These are phyloP conservation scores for Candida sanyaensis DNA, from an alignment of 1,139 yeast genomes.

Conservation along the genomic window DNA sequence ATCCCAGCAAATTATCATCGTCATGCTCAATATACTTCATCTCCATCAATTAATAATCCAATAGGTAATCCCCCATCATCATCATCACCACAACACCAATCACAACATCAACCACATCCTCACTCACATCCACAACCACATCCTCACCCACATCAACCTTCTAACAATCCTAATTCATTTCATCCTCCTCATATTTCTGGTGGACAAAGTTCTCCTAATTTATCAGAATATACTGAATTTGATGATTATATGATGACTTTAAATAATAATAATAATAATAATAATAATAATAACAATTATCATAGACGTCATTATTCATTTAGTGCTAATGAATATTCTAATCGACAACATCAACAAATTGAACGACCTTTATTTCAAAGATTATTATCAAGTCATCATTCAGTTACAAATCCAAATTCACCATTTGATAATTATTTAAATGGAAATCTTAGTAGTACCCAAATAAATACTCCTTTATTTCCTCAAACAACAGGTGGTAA, in stretches of 20 bases:
- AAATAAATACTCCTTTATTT: slow-evolving; percentile 10
- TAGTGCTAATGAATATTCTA: slow-evolving; percentile 12
- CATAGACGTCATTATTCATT: slow-evolving; percentile 13
- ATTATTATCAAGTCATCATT: slow-evolving; percentile 29
- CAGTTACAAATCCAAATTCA: slow-evolving; percentile 33
- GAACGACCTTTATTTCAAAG: slow-evolving; percentile 28
- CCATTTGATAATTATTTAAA: slow-evolving; percentile 16
- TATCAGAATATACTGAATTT: slow-evolving; percentile 8
- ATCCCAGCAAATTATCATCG: slow-evolving; percentile 1
- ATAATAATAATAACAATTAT: too few relatives aligned
- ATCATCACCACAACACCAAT: too few relatives aligned
- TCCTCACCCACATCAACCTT: background rate
- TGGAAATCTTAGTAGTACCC: slow-evolving; percentile 6
- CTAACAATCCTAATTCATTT: background rate
- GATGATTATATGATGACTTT: slow-evolving; percentile 7
- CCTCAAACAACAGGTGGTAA: slow-evolving; percentile 8
- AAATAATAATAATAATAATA: background rate
- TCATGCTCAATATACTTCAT: slow-evolving; percentile 3
- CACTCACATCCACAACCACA: too few relatives aligned
- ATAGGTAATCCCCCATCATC: background rate
- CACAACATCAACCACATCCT: too few relatives aligned
- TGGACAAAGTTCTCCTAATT: background rate
- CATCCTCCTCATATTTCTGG: background rate
- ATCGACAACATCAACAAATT: slow-evolving; percentile 2
- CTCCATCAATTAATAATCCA: too few relatives aligned